Evolutionary conservation across 257 asterid species (phyloP).

Genomic region (Salvia miltiorrhiza): DNA sequence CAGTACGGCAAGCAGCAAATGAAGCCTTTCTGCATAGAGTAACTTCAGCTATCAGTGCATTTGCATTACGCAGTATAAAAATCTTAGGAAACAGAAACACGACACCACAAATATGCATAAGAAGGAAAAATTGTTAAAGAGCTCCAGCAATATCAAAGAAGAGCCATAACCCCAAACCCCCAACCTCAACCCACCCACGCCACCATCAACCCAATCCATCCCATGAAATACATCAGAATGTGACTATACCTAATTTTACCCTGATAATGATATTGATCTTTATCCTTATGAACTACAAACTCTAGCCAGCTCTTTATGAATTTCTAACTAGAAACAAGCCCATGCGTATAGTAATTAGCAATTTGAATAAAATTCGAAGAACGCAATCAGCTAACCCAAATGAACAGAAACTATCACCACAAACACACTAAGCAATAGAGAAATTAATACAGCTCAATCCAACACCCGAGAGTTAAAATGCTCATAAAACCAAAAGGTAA

Average conservation of each 20-base stretch:
- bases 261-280: not conserved
- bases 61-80: not conserved
- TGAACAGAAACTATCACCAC: not conserved
- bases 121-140: not conserved
- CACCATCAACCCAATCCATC: not conserved
- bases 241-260: not conserved
- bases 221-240: slow-evolving; percentile 8
- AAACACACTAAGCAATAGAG: not conserved
- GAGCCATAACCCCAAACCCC: not conserved
- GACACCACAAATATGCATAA: not conserved
- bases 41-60: slow-evolving; percentile 3
- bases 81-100: not conserved
- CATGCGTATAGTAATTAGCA: not conserved
- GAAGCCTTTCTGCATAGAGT: not conserved
- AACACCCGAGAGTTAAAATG: slow-evolving; percentile 10
- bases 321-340: not conserved
- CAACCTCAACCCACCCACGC: not conserved
- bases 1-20: slow-evolving; percentile 1
- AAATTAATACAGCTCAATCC: slow-evolving; percentile 13
- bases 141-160: not conserved
- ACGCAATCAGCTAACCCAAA: slow-evolving; percentile 17
- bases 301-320: not conserved
- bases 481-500: not conserved
- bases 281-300: not conserved
- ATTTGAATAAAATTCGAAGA: not conserved